These are phyloP conservation scores for Vigna reflexopilosa DNA, from an alignment of 306 rosid genomes.

Conservation along the genomic window DNA sequence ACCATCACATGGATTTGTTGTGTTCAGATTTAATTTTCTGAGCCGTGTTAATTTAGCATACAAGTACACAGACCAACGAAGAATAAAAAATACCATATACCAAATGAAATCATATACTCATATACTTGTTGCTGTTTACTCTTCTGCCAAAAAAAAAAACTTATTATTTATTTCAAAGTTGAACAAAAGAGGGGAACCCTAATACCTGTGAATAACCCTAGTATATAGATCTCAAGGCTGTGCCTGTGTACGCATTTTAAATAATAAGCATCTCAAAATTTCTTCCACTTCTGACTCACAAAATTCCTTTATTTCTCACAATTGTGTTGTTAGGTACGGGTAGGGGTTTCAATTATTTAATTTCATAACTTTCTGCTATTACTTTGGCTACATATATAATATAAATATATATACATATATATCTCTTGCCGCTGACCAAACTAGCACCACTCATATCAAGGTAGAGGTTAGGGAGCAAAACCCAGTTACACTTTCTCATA, in stretches of 20 bases:
- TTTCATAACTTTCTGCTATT: background rate
- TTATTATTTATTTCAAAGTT: background rate
- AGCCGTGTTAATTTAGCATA: conserved; percentile 11
- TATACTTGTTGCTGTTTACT: background rate
- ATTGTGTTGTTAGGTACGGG: background rate
- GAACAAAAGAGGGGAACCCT: conserved; percentile 46
- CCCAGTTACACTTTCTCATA: conserved; percentile 55
- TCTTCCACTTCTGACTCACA: conserved; percentile 3
- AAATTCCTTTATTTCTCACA: conserved; percentile 21
- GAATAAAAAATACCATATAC: background rate
- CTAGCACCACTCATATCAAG: conserved; percentile 13
- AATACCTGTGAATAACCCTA: conserved; percentile 47
- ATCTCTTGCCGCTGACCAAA: conserved; percentile 9
- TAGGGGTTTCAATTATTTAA: conserved; percentile 21
- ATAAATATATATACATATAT: background rate
- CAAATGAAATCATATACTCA: conserved; percentile 13
- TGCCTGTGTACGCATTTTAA: conserved; percentile 1
- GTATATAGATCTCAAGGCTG: conserved; percentile 21
- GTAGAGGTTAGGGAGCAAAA: conserved; percentile 41
- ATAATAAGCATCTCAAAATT: conserved; percentile 28
- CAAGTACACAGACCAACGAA: conserved; percentile 10
- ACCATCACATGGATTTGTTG: conserved; percentile 45
- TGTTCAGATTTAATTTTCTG: conserved; percentile 25
- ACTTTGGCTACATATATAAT: conserved; percentile 10
- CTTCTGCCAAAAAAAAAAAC: background rate